Evolutionary conservation across 1,284 basidiomycete species (phyloP).

Genomic region (Trametes sp.): DNA sequence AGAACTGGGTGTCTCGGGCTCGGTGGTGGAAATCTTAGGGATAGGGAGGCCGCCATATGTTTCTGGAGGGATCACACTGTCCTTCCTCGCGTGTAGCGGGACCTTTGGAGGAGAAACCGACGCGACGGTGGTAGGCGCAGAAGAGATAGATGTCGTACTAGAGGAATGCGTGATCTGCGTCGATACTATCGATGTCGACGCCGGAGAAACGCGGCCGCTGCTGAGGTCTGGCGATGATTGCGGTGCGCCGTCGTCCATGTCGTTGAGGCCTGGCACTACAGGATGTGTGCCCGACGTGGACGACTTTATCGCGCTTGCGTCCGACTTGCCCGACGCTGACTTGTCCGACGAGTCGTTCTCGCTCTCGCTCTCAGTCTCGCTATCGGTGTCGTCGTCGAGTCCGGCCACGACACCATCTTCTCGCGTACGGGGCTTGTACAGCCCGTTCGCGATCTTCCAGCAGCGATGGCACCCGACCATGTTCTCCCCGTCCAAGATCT

Average conservation of each 20-base stretch:
- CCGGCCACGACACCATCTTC: slow-evolving; percentile 41
- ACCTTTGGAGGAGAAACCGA: slow-evolving; percentile 21
- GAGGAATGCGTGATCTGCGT: slow-evolving; percentile 33
- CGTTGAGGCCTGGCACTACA: slow-evolving; percentile 11
- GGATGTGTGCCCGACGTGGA: slow-evolving; percentile 9
- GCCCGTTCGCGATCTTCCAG: slow-evolving; percentile 86
- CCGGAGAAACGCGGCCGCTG: slow-evolving; percentile 38
- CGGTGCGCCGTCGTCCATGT: slow-evolving; percentile 15
- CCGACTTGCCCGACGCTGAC: slow-evolving; percentile 12
- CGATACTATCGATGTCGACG: slow-evolving; percentile 40
- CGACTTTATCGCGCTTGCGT: slow-evolving; percentile 28
- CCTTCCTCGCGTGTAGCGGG: slow-evolving; percentile 12
- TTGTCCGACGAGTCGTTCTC: slow-evolving; percentile 13
- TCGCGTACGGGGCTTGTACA: slow-evolving; percentile 48
- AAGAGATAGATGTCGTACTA: slow-evolving; percentile 37
- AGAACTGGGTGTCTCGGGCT: slow-evolving; percentile 48
- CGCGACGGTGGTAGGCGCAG: slow-evolving; percentile 38
- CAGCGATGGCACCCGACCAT: slow-evolving; percentile 92
- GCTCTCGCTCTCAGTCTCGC: slow-evolving; percentile 35
- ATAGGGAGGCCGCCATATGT: slow-evolving; percentile 52
- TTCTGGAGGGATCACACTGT: slow-evolving; percentile 19
- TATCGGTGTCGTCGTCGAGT: slow-evolving; percentile 45
- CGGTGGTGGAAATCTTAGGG: slow-evolving; percentile 61
- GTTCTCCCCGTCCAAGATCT: slow-evolving; percentile 92
- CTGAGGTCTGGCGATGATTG: slow-evolving; percentile 34